phyloP scores from a whole-genome alignment of 2,329 filamentous ascomycete species.

The Fusarium buxicola region DNA sequence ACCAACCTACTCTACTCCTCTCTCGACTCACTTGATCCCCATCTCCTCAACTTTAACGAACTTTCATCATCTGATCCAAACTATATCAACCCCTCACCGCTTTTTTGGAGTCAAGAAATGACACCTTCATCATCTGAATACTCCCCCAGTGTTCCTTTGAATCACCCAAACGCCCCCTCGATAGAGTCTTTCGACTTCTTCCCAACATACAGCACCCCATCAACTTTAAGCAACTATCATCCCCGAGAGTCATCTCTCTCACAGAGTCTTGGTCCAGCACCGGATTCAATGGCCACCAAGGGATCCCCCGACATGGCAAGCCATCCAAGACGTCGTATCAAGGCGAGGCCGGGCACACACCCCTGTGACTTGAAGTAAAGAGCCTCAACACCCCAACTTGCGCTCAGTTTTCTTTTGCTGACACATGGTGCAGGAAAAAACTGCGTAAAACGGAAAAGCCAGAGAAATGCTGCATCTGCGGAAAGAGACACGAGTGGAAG shows the following conservation, averaged over 20 bases:
- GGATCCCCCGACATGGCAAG: background rate
- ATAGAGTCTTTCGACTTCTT: background rate
- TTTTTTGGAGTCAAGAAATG: background rate
- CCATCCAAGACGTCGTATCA: background rate
- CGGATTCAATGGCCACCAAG: background rate
- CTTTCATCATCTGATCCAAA: background rate
- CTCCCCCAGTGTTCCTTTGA: background rate
- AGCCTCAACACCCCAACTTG: fast-evolving
- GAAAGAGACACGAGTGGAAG: slow-evolving; percentile 1
- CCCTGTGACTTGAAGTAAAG: slow-evolving; percentile 24
- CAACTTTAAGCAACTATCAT: background rate
- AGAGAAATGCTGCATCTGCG: slow-evolving; percentile 14
- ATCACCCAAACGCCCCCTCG: background rate
- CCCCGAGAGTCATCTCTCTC: background rate
- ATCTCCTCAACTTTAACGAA: background rate
- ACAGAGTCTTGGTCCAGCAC: background rate
- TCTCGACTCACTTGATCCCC: background rate
- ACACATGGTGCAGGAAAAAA: slow-evolving; percentile 2
- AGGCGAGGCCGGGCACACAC: slow-evolving; percentile 8
- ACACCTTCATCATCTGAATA: background rate
- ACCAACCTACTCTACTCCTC: background rate
- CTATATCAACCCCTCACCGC: background rate
- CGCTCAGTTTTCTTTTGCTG: fast-evolving
- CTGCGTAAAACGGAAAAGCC: slow-evolving; percentile 17
- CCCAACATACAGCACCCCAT: background rate